These are phyloP conservation scores for Ceratocystis variospora DNA, from an alignment of 2,329 filamentous ascomycete species.

Conservation along the genomic window DNA sequence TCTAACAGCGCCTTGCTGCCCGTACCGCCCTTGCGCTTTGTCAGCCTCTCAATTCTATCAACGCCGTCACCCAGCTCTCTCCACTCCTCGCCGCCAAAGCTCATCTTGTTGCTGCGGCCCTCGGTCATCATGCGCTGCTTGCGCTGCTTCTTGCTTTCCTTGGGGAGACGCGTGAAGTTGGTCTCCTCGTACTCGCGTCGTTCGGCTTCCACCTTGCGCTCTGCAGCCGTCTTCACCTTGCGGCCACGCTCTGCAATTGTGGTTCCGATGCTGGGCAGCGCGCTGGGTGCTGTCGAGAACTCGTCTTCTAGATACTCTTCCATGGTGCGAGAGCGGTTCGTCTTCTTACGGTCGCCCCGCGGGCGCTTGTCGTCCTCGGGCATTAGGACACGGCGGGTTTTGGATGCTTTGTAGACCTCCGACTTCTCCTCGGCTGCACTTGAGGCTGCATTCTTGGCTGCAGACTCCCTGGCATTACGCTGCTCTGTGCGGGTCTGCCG, in stretches of 20 bases:
- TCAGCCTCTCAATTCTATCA: constrained; percentile 74
- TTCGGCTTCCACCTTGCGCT: constrained; percentile 66
- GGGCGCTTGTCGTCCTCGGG: constrained; percentile 46
- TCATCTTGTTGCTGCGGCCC: constrained; percentile 39
- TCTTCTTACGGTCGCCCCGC: constrained; percentile 45
- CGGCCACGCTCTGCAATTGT: constrained; percentile 72
- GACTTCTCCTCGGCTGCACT: constrained; percentile 26
- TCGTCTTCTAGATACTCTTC: constrained; percentile 86
- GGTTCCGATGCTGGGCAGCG: constrained; percentile 81
- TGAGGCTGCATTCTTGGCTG: constrained; percentile 19
- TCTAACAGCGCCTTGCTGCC: constrained; percentile 53
- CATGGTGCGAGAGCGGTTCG: constrained; percentile 65
- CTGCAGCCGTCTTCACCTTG: constrained; percentile 59
- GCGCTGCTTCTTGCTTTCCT: constrained; percentile 74
- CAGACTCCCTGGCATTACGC: constrained; percentile 18
- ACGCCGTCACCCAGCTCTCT: constrained; percentile 69
- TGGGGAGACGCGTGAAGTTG: constrained; percentile 79
- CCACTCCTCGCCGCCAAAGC: constrained; percentile 85
- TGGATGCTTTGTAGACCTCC: constrained; percentile 78
- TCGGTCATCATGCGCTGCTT: constrained; percentile 44
- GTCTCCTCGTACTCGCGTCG: constrained; percentile 76
- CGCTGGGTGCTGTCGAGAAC: constrained; percentile 64
- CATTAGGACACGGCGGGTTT: constrained; percentile 76
- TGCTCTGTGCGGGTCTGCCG: constrained; percentile 16
- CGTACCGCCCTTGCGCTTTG: constrained; percentile 49